Evolutionary conservation across 108 stramenopile genomes (phyloP).

Genomic region (Fragilaria crotonensis): DNA sequence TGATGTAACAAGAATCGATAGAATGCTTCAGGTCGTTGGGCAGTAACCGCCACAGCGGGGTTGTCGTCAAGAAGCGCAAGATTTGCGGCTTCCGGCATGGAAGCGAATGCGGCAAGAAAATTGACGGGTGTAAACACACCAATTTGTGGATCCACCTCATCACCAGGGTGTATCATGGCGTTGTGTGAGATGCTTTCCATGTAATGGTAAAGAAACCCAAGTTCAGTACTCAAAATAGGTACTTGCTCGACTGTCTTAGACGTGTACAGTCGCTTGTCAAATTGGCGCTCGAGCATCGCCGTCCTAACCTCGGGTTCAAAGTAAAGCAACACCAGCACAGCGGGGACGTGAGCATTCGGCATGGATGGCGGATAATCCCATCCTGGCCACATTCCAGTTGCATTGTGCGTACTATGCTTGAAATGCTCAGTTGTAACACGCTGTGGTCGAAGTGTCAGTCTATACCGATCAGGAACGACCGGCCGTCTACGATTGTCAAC

Average conservation of each 20-base stretch:
- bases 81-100: constrained; percentile 68
- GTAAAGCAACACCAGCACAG: constrained; percentile 61
- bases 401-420: constrained; percentile 61
- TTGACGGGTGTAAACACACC: constrained; percentile 67
- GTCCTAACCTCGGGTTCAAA: constrained; percentile 60
- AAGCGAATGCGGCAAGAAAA: constrained; percentile 51
- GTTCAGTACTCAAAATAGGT: constrained; percentile 44
- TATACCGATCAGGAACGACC: constrained; percentile 54
- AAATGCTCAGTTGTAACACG: constrained; percentile 45
- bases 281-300: constrained; percentile 37
- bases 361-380: constrained; percentile 71
- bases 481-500: no score
- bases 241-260: constrained; percentile 23
- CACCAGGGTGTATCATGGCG: constrained; percentile 39
- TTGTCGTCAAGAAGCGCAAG: constrained; percentile 75
- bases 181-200: constrained; percentile 59
- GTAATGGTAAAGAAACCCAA: constrained; percentile 73
- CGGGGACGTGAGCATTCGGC: constrained; percentile 51
- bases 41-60: constrained; percentile 52
- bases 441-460: constrained; percentile 38
- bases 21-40: constrained; percentile 75
- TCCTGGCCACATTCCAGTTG: constrained; percentile 60
- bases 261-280: constrained; percentile 5
- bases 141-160: constrained; percentile 20
- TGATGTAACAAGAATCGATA: constrained; percentile 78